These are phyloP conservation scores for Silene latifolia DNA, from an alignment of 148 eudicot genomes.

Conservation along the genomic window DNA sequence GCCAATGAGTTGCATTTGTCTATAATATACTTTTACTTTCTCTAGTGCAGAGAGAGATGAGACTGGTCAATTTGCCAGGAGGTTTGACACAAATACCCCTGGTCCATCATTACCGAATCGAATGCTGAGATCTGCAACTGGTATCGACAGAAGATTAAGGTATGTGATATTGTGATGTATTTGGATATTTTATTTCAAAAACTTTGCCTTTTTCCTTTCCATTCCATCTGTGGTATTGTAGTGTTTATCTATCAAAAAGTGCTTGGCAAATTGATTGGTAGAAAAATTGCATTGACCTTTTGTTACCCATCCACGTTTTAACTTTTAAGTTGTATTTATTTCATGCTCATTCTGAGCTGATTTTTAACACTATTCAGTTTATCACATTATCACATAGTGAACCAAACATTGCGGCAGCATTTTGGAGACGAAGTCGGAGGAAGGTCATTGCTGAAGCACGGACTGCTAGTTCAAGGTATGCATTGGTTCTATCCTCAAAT, in stretches of 20 bases:
- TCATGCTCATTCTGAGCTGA: slow-evolving; percentile 22
- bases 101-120: slow-evolving; percentile 70
- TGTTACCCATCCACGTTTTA: slow-evolving; percentile 16
- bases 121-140: slow-evolving; percentile 62
- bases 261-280: not conserved
- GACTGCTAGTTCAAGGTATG: slow-evolving; percentile 95
- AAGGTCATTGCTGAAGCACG: slow-evolving; percentile 88
- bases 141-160: slow-evolving; percentile 60
- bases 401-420: slow-evolving; percentile 73
- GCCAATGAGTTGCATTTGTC: not conserved
- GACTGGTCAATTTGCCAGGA: slow-evolving; percentile 42
- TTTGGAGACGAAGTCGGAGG: slow-evolving; percentile 91
- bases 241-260: not conserved
- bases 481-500: slow-evolving; percentile 25
- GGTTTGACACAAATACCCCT: slow-evolving; percentile 55
- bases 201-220: not conserved
- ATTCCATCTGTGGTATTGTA: not conserved
- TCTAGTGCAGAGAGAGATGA: slow-evolving; percentile 85
- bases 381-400: slow-evolving; percentile 83
- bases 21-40: slow-evolving; percentile 18
- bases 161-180: slow-evolving; percentile 19
- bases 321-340: not conserved
- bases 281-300: slow-evolving; percentile 10
- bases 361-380: slow-evolving; percentile 46
- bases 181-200: not conserved